phyloP scores from a whole-genome alignment of 441 rosid genomes.

The Manihot esculenta region DNA sequence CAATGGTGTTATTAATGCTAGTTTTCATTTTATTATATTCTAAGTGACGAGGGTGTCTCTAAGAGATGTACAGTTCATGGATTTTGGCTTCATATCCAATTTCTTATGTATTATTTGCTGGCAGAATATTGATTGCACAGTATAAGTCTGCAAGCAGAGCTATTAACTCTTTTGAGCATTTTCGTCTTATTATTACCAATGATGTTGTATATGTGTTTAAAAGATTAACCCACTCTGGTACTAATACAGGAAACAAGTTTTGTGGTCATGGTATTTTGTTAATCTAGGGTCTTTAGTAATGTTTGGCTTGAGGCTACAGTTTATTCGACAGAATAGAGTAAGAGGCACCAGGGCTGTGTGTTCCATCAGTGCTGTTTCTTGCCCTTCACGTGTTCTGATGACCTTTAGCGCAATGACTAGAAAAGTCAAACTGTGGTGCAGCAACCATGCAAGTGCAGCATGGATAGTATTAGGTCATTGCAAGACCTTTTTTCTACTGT shows the following conservation, averaged over 20 bases:
- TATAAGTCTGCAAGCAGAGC: not conserved
- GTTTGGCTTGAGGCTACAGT: not conserved
- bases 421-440: not conserved
- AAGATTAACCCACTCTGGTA: not conserved
- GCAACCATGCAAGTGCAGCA: not conserved
- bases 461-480: not conserved
- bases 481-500: constrained; percentile 7
- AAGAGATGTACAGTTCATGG: not conserved
- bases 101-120: not conserved
- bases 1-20: not conserved
- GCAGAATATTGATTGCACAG: not conserved
- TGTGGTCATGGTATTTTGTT: not conserved
- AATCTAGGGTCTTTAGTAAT: not conserved
- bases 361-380: not conserved
- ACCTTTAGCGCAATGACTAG: no score
- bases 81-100: not conserved
- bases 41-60: not conserved
- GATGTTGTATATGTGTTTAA: not conserved
- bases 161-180: not conserved
- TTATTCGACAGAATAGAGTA: not conserved
- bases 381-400: not conserved
- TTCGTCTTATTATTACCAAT: not conserved
- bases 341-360: not conserved
- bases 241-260: not conserved
- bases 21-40: not conserved